Evolutionary conservation across 306 rosid species (phyloP).

Genomic region (Boehmeria nivea): DNA sequence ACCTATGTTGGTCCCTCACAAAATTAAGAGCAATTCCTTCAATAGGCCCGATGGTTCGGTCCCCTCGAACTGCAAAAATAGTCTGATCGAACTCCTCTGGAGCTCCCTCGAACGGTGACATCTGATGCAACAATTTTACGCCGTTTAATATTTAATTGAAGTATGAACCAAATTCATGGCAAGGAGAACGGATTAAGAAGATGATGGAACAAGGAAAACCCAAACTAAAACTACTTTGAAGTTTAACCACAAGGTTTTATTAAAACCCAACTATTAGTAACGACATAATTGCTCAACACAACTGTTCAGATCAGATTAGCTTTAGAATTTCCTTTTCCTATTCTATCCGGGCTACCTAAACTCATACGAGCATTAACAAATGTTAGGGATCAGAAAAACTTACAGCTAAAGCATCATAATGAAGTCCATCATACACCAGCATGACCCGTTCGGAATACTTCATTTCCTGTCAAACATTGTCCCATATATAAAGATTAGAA

Average conservation of each 20-base stretch:
- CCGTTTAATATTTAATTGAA: too few species aligned
- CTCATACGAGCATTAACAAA: too few species aligned
- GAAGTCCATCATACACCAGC: conserved; percentile 92
- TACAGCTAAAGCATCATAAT: conserved; percentile 94
- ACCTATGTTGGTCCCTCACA: conserved; percentile 84
- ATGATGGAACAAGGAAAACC: too few species aligned
- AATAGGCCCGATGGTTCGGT: conserved; percentile 52
- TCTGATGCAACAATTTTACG: conserved; percentile 37
- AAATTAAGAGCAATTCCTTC: conserved; percentile 64
- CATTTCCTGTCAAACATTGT: conserved; percentile 50
- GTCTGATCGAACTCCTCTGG: conserved; percentile 98
- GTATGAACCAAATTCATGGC: too few species aligned
- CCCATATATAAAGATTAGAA: neutral
- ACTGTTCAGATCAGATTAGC: too few species aligned
- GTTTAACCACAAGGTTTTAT: too few species aligned
- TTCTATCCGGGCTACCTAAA: too few species aligned
- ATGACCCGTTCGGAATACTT: conserved; percentile 73
- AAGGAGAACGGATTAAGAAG: too few species aligned
- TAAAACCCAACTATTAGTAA: too few species aligned
- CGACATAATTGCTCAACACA: too few species aligned
- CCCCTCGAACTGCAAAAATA: conserved; percentile 47
- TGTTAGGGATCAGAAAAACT: conserved; percentile 16
- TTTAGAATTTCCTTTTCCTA: too few species aligned
- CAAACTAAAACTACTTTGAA: too few species aligned
- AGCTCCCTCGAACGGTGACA: conserved; percentile 74